Conservation (phyloP, 108 stramenopile species). For the Skeletonema costatum region DNA sequence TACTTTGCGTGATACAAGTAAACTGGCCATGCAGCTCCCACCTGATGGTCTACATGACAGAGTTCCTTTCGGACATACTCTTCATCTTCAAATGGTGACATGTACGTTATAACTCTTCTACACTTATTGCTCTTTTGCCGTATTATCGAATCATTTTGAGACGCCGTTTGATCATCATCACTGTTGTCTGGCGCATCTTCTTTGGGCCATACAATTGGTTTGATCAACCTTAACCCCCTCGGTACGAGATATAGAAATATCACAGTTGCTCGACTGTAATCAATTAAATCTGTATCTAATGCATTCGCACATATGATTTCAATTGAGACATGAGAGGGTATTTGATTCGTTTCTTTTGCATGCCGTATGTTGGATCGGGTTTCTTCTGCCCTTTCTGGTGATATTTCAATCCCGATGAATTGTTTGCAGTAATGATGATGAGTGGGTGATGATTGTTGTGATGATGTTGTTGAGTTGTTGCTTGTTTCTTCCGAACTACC, state of each 20-base stretch:
- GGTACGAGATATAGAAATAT: constrained; percentile 88
- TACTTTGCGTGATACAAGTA: constrained; percentile 60
- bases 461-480: constrained; percentile 11
- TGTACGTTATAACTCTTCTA: constrained; percentile 68
- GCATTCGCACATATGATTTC: constrained; percentile 71
- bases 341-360: constrained; percentile 24
- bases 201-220: constrained; percentile 41
- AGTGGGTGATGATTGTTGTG: constrained; percentile 14
- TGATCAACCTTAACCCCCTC: constrained; percentile 72
- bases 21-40: constrained; percentile 75
- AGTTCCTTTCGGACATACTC: constrained; percentile 40
- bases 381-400: constrained; percentile 48
- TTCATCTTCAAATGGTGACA: constrained; percentile 67
- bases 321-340: constrained; percentile 47
- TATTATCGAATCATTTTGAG: neutral
- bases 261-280: constrained; percentile 60
- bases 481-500: neutral
- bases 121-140: neutral
- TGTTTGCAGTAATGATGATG: constrained; percentile 27
- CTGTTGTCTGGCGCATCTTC: neutral
- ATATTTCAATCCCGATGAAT: constrained; percentile 85
- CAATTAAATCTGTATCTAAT: constrained; percentile 44
- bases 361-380: constrained; percentile 37
- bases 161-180: neutral
- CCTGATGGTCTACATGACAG: constrained; percentile 65